Conservation (phyloP, 257 asterid genomes). For the Ophiorrhiza pumila region DNA sequence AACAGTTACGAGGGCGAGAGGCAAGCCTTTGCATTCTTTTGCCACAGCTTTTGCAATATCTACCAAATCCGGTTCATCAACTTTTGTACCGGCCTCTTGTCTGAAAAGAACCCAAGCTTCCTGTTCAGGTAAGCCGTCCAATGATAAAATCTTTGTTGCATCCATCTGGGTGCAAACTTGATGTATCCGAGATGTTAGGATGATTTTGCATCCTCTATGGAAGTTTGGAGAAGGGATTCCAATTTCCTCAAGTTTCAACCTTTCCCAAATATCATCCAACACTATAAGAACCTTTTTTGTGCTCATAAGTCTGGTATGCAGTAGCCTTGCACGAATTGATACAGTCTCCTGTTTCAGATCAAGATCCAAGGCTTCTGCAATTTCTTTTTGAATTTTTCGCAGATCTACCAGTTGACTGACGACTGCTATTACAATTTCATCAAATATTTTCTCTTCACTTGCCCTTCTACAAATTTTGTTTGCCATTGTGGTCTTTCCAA, state of each 20-base stretch:
- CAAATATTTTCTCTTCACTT: slow-evolving; percentile 20
- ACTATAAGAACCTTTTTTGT: slow-evolving; percentile 20
- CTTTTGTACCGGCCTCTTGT: slow-evolving; percentile 9
- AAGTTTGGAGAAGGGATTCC: slow-evolving; percentile 12
- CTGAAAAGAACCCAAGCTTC: too few relatives aligned
- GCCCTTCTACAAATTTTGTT: too few relatives aligned
- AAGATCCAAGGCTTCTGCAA: slow-evolving; percentile 18
- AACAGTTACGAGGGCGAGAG: too few relatives aligned
- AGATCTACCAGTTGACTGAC: slow-evolving; percentile 4
- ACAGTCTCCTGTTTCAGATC: background rate
- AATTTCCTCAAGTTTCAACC: slow-evolving; percentile 7
- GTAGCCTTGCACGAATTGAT: background rate
- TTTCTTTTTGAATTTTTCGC: slow-evolving; percentile 13
- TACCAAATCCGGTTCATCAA: background rate
- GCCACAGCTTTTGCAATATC: slow-evolving; percentile 9
- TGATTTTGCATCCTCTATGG: slow-evolving; percentile 14
- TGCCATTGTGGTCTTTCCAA: slow-evolving; percentile 22
- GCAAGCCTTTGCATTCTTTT: too few relatives aligned
- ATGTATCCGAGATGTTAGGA: slow-evolving; percentile 4
- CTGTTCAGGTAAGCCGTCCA: too few relatives aligned
- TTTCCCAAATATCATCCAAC: slow-evolving; percentile 29
- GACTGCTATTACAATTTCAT: slow-evolving; percentile 17
- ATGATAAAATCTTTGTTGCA: too few relatives aligned
- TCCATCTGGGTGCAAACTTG: background rate
- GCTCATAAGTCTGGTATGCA: slow-evolving; percentile 16